Base-by-base conservation (phyloP, 495 filamentous ascomycete species). In the Corynascus novoguineensis region DNA sequence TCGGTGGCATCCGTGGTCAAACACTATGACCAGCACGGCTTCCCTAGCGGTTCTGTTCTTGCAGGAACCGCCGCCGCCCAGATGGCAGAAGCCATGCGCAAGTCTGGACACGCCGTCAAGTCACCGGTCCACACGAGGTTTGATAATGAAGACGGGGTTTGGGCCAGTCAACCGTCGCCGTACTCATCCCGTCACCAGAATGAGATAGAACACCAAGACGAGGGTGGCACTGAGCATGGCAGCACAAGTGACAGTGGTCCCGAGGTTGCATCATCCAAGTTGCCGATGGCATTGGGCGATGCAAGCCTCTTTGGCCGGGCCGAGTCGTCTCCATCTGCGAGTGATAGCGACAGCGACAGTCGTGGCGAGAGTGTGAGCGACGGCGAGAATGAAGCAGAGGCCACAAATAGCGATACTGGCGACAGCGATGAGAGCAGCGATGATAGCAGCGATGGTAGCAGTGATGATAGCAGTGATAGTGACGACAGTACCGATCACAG, bases 11-110 rank as follows among this genome's bases (percentile, higher is more conserved):
- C 64, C 7, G 41, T 70, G 25, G 57, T 72, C 45, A 70, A 67
- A 50, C 64, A 73, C 51, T 80, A 71, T 50, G 79, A 81, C 55
- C 63, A 72, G 15, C 68, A 76, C 44, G 79, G 79, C 0, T 73
- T 81, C 32, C 79, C 79, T 7, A 62, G 71, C 9, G 79, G 79
- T 11, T 78, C 78, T 7, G 75, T 80, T 37, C 57, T 71, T 15
- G 73, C 69, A 14, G 73, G 74, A 1, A 73, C 68, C 9, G 73
- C 74, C 17, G 54, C 73, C 15, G 54, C 49, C 11, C 65, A 72
- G 31, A 75, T 75, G 67, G 74, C 62, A 12, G 63, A 64, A 17
- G 40, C 56, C 2, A 67, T 67, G 40, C 61, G 64, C 21, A 61
- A 61, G 49, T 57, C 59, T 0, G 68, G 66, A 35, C 57, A 64